Base-by-base conservation (phyloP, 768 basidiomycete species). In the Phylloporus sp. region DNA sequence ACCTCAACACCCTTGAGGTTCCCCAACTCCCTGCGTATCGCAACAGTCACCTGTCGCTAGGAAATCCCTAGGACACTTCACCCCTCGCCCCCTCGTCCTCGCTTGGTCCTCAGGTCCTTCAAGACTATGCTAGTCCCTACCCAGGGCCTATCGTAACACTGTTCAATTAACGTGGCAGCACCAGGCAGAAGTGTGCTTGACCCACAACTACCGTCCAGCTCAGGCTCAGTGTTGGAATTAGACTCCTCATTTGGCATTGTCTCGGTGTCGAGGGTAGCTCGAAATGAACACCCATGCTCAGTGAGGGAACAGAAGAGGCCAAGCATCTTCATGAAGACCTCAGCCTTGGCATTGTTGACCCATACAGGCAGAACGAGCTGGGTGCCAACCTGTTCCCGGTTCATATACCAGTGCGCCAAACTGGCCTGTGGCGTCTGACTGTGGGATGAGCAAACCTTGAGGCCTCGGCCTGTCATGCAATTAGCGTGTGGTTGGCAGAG, bases 281-380 rank as follows among this genome's bases (percentile, higher is more conserved):
- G 28, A 14, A 50, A 50, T 3, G 28, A 44, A 8, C 49, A 50
- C 1, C 49, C 34, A 13, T 50, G 26, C 11, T 50, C 34, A 1
- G 14, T 24, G 11, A 50, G 10, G 1, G 38, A 35, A 29, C 49
- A 50, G 23, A 44, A 50, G 11, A 50, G 42, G 1, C 33, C 33
- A 1, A 50, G n/a, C 3, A 34, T 50, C 38, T 50, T 50, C 22
- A 20, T 45, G 15, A 50, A 50, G 14, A 50, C 24, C 21, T 49
- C 37, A 9, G 32, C 42, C 5, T 26, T 23, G 9, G 42, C 23
- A 2, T 15, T 18, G 32, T 8, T 10, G 13, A 42, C 10, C 9
- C 23, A 14, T 3, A 22, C n/a, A 3, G 11, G 6, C 5, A 2
- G 31, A 18, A 24, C 15, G 6, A 24, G 24, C 3, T 6, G 22